Evolutionary conservation across 1,284 basidiomycete species (phyloP).

Genomic region (Cutaneotrichosporon dermatis): DNA sequence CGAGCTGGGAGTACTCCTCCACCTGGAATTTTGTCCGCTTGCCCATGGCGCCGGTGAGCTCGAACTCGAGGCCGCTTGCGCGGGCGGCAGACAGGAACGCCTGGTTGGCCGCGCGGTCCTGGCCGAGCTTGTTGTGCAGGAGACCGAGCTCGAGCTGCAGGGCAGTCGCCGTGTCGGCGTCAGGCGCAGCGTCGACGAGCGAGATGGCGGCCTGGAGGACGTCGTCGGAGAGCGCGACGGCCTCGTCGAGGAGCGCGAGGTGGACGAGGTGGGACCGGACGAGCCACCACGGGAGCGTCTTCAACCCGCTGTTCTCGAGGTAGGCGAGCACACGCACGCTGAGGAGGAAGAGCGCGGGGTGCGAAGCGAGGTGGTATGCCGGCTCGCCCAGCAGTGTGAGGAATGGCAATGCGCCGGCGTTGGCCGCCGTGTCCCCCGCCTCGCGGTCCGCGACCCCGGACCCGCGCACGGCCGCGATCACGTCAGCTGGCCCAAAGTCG

Average conservation of each 20-base stretch:
- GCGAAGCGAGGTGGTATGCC: conserved; percentile 81
- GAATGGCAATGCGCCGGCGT: conserved; percentile 63
- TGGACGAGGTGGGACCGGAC: conserved; percentile 71
- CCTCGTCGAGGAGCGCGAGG: conserved; percentile 79
- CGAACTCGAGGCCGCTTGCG: conserved; percentile 75
- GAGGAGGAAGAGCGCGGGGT: conserved; percentile 69
- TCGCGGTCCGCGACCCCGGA: conserved; percentile 40
- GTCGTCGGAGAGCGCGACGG: conserved; percentile 59
- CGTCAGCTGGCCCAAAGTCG: conserved; percentile 52
- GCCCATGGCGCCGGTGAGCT: conserved; percentile 88
- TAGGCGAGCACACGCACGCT: conserved; percentile 66
- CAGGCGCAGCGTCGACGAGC: conserved; percentile 48
- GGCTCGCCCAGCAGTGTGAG: conserved; percentile 88
- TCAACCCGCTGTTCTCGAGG: conserved; percentile 52
- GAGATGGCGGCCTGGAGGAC: conserved; percentile 55
- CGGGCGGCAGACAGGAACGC: conserved; percentile 74
- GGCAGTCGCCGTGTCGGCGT: conserved; percentile 61
- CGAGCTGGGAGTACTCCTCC: conserved; percentile 78
- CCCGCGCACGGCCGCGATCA: conserved; percentile 53
- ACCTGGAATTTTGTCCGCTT: conserved; percentile 93
- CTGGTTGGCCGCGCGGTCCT: conserved; percentile 74
- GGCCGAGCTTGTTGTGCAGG: conserved; percentile 62
- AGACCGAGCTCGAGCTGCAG: conserved; percentile 77
- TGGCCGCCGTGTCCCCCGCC: conserved; percentile 52
- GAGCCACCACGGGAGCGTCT: conserved; percentile 68